Base-by-base conservation (phyloP, 2,329 filamentous ascomycete genomes). In the Chrysosporium keratinophilum region DNA sequence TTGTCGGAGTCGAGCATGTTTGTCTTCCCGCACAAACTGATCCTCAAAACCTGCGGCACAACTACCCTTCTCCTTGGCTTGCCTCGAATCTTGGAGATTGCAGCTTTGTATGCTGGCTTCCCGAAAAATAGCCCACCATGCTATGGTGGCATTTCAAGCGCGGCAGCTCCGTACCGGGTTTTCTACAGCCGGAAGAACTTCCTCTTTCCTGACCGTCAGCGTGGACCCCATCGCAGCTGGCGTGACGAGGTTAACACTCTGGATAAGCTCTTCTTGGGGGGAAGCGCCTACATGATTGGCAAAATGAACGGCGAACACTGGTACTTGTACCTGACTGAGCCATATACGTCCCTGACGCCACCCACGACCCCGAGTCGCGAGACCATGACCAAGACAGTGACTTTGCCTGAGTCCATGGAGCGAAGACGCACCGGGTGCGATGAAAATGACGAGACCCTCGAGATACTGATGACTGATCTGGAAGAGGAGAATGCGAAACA, bases 291-390 rank as follows among this genome's bases (percentile, higher is more conserved):
- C 71, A 95, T 97, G 90, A 94, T 98, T 60, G 93, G 93, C 65
- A 97, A 96, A 75, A 97, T 97, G 91, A 98, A 98, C 63, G 91
- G 93, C 55, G 93, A 98, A 70, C 93, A 98, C 65, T 98, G 93
- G 93, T 97, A 97, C 69, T 76, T 98, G 54, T 98, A 98, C 74
- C 84, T 97, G 64, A 97, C 93, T 11, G 88, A 88, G 50, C 91
- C 93, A 15, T 84, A 85, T 67, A 84, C 81, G 46, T 76, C 80
- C 52, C 76, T 94, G 60, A 95, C 90, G 0, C 89, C 90, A 4
- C 90, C 91, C 54, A 77, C 83, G 31, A 95, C 87, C 10, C 90
- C 91, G 5, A 64, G 64, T 43, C 66, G 64, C 43, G 73, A 78
- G 63, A 78, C 78, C 1, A 74, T 82, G 61, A 84, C 78, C 45